These are phyloP conservation scores for Tephrocybe sp. DNA, from an alignment of 768 basidiomycete species.

Conservation along the genomic window DNA sequence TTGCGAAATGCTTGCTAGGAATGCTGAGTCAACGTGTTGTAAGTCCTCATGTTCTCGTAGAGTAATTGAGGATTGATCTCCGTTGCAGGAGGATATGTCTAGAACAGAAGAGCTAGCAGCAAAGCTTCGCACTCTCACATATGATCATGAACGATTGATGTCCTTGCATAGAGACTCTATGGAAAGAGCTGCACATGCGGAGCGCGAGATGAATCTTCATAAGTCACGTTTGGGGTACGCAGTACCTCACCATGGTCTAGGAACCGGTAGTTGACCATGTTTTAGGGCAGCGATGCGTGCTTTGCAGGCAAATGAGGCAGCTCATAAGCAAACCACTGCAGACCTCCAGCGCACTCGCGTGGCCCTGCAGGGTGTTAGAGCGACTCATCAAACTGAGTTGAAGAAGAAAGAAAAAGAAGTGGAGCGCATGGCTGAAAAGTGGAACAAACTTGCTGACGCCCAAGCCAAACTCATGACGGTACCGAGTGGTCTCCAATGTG, in stretches of 20 bases:
- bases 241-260: not conserved
- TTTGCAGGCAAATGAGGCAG: slow-evolving; percentile 55
- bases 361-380: slow-evolving; percentile 63
- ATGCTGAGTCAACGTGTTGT: slow-evolving; percentile 80
- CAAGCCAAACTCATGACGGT: slow-evolving; percentile 56
- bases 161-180: slow-evolving; percentile 58
- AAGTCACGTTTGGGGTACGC: slow-evolving; percentile 73
- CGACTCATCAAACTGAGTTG: slow-evolving; percentile 65
- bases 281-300: slow-evolving; percentile 49
- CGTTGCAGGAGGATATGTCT: slow-evolving; percentile 62
- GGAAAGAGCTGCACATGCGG: slow-evolving; percentile 67
- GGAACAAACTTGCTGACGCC: slow-evolving; percentile 66
- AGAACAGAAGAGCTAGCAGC: slow-evolving; percentile 75
- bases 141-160: slow-evolving; percentile 75
- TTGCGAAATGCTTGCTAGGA: slow-evolving; percentile 72
- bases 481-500: slow-evolving; percentile 51
- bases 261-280: not conserved
- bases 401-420: slow-evolving; percentile 82
- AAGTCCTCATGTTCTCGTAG: slow-evolving; percentile 22
- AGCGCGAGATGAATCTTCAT: slow-evolving; percentile 72
- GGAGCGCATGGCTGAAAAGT: slow-evolving; percentile 71
- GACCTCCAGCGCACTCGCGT: slow-evolving; percentile 76
- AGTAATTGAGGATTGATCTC: not conserved
- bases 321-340: slow-evolving; percentile 66
- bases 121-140: slow-evolving; percentile 71